Conservation (phyloP, 371 early-diverging fungal genomes). For the Chytridiales sp. region DNA sequence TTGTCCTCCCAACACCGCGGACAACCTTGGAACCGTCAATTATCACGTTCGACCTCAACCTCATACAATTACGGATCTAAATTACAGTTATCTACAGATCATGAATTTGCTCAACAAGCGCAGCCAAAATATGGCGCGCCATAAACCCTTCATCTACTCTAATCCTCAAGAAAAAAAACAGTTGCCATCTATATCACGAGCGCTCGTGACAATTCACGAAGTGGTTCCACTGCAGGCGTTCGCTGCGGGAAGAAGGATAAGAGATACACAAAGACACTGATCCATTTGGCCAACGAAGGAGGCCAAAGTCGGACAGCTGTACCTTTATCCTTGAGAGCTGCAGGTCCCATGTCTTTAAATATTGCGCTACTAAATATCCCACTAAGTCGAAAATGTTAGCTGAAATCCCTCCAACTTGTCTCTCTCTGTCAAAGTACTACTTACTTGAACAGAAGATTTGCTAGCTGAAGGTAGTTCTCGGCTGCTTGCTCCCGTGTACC, state of each 20-base stretch:
- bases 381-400: constrained; percentile 5
- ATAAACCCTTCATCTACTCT: too few relatives aligned
- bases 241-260: constrained; percentile 39
- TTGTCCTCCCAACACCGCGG: too few relatives aligned
- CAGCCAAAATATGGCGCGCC: too few relatives aligned
- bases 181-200: too few relatives aligned
- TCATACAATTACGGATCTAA: too few relatives aligned
- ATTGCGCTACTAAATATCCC: constrained; percentile 16
- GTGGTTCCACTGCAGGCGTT: constrained; percentile 27
- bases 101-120: too few relatives aligned
- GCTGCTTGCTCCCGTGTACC: constrained; percentile 66
- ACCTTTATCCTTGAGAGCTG: constrained; percentile 13
- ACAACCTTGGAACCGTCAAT: too few relatives aligned
- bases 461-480: constrained; percentile 63
- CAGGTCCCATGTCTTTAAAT: constrained; percentile 27
- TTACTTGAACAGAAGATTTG: constrained; percentile 58
- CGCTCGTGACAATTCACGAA: constrained; percentile 31
- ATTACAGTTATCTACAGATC: too few relatives aligned
- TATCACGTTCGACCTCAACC: too few relatives aligned
- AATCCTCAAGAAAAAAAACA: too few relatives aligned
- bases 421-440: not conserved
- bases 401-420: too few relatives aligned
- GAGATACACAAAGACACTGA: constrained; percentile 30
- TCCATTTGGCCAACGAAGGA: constrained; percentile 16
- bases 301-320: not conserved